These are phyloP conservation scores for Eutrema yunnanense DNA, from an alignment of 345 rosid species.

Conservation along the genomic window DNA sequence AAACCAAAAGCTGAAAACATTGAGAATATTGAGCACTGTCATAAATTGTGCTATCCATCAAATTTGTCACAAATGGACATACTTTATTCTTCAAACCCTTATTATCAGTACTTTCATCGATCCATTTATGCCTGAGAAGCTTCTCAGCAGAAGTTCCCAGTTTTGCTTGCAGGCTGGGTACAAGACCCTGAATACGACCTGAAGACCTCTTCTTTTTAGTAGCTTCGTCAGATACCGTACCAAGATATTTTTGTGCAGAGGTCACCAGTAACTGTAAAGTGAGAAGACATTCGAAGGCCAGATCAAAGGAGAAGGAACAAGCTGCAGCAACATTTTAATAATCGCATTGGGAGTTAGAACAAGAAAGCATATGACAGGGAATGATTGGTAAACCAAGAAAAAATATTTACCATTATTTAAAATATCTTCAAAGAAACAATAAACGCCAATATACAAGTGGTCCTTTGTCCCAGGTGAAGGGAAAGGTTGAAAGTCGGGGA, in stretches of 20 bases:
- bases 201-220: constrained; percentile 19
- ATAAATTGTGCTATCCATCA: not conserved
- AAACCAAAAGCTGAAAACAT: constrained; percentile 12
- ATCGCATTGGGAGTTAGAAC: not conserved
- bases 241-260: constrained; percentile 38
- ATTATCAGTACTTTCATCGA: constrained; percentile 45
- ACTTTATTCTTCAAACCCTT: constrained; percentile 77
- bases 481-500: constrained; percentile 35
- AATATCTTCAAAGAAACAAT: constrained; percentile 53
- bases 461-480: constrained; percentile 59
- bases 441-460: constrained; percentile 55
- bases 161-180: constrained; percentile 36
- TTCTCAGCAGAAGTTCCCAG: constrained; percentile 65
- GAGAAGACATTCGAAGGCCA: constrained; percentile 64
- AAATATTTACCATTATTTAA: constrained; percentile 43
- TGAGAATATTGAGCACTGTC: constrained; percentile 8
- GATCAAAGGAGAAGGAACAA: constrained; percentile 61
- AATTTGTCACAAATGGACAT: constrained; percentile 21
- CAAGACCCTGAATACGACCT: constrained; percentile 28
- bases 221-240: constrained; percentile 35
- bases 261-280: constrained; percentile 49
- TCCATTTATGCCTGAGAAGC: constrained; percentile 57
- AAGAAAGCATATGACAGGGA: not conserved
- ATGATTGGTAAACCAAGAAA: not conserved
- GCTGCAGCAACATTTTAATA: constrained; percentile 44